Conservation (phyloP, 2,329 filamentous ascomycete genomes). For the Amauroascus niger region DNA sequence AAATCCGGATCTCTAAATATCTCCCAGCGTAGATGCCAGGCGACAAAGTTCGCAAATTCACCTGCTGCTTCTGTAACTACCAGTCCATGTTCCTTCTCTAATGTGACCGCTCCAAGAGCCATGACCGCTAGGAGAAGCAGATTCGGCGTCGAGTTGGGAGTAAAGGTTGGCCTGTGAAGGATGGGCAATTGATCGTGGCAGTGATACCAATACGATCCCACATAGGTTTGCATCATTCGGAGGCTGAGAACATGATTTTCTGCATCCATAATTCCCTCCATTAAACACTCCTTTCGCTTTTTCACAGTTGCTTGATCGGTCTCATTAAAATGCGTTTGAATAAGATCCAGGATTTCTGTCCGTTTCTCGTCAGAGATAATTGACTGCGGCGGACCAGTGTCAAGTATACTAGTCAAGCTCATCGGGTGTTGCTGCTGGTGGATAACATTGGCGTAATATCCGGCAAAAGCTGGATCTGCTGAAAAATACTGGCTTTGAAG, state of each 20-base stretch:
- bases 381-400: conserved; percentile 68
- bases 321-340: conserved; percentile 72
- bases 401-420: conserved; percentile 77
- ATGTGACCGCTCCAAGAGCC: conserved; percentile 78
- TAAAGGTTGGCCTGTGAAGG: conserved; percentile 87
- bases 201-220: conserved; percentile 86
- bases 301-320: conserved; percentile 63
- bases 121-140: conserved; percentile 80
- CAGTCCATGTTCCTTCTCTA: conserved; percentile 66
- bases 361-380: conserved; percentile 81
- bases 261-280: conserved; percentile 65
- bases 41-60: conserved; percentile 77
- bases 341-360: conserved; percentile 70
- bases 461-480: conserved; percentile 41
- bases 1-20: conserved; percentile 89
- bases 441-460: conserved; percentile 41
- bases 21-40: conserved; percentile 90
- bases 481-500: conserved; percentile 44
- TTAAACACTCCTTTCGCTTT: conserved; percentile 63
- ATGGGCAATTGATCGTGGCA: conserved; percentile 93
- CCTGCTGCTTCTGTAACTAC: conserved; percentile 67
- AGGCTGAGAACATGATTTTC: conserved; percentile 61
- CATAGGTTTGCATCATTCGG: conserved; percentile 92
- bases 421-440: conserved; percentile 56
- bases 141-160: conserved; percentile 74